These are phyloP conservation scores for Meyerozyma elateridarum DNA, from an alignment of 1,139 yeast genomes.

Conservation along the genomic window DNA sequence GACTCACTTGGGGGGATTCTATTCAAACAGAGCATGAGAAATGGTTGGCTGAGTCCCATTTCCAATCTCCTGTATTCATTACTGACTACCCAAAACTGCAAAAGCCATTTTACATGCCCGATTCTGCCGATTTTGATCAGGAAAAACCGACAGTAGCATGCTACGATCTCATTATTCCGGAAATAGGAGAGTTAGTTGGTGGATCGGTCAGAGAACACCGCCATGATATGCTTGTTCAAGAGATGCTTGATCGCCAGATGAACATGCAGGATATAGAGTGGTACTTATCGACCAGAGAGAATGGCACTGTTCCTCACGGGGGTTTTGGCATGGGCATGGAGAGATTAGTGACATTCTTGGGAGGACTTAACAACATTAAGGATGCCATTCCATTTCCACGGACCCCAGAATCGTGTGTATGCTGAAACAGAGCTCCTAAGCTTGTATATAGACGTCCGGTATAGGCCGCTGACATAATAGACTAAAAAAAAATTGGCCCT, in stretches of 20 bases:
- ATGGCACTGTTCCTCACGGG: slow-evolving; percentile 90
- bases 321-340: slow-evolving; percentile 98
- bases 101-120: slow-evolving; percentile 90
- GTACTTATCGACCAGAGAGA: slow-evolving; percentile 70
- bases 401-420: slow-evolving; percentile 32
- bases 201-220: slow-evolving; percentile 88
- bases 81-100: slow-evolving; percentile 77
- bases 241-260: slow-evolving; percentile 51
- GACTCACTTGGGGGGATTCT: slow-evolving; percentile 61
- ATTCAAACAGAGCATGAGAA: slow-evolving; percentile 87
- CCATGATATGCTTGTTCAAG: slow-evolving; percentile 39
- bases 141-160: slow-evolving; percentile 72
- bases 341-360: slow-evolving; percentile 67
- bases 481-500: slow-evolving; percentile 3
- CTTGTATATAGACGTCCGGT: slow-evolving; percentile 2
- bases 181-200: slow-evolving; percentile 93
- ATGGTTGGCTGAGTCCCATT: slow-evolving; percentile 71
- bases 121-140: slow-evolving; percentile 27
- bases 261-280: slow-evolving; percentile 62
- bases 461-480: too few relatives aligned
- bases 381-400: slow-evolving; percentile 85
- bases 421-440: slow-evolving; percentile 15
- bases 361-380: slow-evolving; percentile 70
- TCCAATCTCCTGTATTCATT: slow-evolving; percentile 76
- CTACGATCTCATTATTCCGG: slow-evolving; percentile 84